A percentile compares a stretch with the other conserved stretches of the same genome.
These are phyloP conservation scores for Colletotrichum viniferum DNA, from an alignment of 2,329 filamentous ascomycete genomes.

Conservation along the genomic window DNA sequence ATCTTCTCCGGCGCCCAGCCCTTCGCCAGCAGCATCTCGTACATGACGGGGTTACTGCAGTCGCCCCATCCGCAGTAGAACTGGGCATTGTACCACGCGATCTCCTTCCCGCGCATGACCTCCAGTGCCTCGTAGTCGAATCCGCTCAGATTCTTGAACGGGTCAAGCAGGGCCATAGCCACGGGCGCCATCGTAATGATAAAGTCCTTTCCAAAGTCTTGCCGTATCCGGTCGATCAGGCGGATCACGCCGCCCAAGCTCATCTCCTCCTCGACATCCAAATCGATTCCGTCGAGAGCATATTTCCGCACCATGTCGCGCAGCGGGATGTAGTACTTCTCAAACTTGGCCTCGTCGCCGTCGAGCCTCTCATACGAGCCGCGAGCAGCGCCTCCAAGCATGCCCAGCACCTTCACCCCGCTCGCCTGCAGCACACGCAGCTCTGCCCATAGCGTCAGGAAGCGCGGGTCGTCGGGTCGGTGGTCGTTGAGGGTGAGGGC, in stretches of 20 bases:
- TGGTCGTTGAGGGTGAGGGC: constrained; percentile 83
- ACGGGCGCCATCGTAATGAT: constrained; percentile 84
- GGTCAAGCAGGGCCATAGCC: constrained; percentile 69
- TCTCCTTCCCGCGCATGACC: constrained; percentile 64
- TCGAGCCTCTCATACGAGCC: constrained; percentile 71
- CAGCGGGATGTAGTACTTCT: constrained; percentile 75
- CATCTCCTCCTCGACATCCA: constrained; percentile 82
- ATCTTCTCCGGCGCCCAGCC: constrained; percentile 78
- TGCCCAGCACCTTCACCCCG: constrained; percentile 81
- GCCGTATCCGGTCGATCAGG: constrained; percentile 69
- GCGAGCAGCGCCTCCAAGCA: constrained; percentile 84
- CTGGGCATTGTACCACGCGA: constrained; percentile 88
- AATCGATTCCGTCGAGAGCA: constrained; percentile 71
- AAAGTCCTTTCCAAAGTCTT: constrained; percentile 73
- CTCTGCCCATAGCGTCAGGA: constrained; percentile 79
- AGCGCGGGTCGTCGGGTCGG: constrained; percentile 68
- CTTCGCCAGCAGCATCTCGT: constrained; percentile 55
- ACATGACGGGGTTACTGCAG: constrained; percentile 49
- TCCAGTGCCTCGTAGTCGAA: constrained; percentile 83
- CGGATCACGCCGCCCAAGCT: constrained; percentile 69
- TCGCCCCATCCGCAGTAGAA: constrained; percentile 92
- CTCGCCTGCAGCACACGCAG: constrained; percentile 71
- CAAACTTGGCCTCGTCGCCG: constrained; percentile 64
- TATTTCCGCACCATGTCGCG: constrained; percentile 66
- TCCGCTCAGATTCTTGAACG: constrained; percentile 70